Base-by-base conservation (phyloP, 2,329 filamentous ascomycete genomes). In the Apiospora hydei region DNA sequence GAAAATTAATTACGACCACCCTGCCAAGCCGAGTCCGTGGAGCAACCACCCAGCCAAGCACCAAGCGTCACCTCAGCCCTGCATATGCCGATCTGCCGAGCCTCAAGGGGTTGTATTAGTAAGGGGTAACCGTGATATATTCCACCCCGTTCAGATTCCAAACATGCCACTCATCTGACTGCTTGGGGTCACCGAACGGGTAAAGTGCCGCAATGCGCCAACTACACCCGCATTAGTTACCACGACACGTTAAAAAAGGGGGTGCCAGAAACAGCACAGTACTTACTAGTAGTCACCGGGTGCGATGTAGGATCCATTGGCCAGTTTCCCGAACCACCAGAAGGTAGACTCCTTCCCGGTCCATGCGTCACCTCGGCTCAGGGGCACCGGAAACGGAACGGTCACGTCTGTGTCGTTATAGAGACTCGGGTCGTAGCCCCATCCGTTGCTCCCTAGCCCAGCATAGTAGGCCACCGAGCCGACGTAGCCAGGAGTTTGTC, bases 401-500 rank as follows among this genome's bases (percentile, higher is more conserved):
- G 72, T 70, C 3, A 71, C 70, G 49, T 73, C 73, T 13, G 76
- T 73, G 41, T 75, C 74, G 70, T 77, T 70, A 53, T 76, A 72
- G 10, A 71, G 64, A 14, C 71, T 57, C 0, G 73, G 72, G 51
- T 79, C 74, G 30, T 76, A 77, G n/a, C 67, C 69, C 66, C 68
- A 67, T 18, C 71, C 73, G 5, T 67, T n/a, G 41, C 41, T 47
- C n/a, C 51, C 70, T 0, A 72, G 73, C 26, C 74, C 75, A 21
- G 71, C 66, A 57, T 75, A 78, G 49, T 75, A 76, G 0, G 76
- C 75, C 4, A 74, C 76, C 4, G 69, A 75, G 13, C 77, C 77
- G 30, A 78, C 14, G 69, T 77, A 78, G 21, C 76, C 76, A 30
- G 30, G 44, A n/a, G 75, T 74, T 41, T 75, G 44, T 24, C 77